These are phyloP conservation scores for Gentiana straminea DNA, from an alignment of 257 asterid species.

Conservation along the genomic window DNA sequence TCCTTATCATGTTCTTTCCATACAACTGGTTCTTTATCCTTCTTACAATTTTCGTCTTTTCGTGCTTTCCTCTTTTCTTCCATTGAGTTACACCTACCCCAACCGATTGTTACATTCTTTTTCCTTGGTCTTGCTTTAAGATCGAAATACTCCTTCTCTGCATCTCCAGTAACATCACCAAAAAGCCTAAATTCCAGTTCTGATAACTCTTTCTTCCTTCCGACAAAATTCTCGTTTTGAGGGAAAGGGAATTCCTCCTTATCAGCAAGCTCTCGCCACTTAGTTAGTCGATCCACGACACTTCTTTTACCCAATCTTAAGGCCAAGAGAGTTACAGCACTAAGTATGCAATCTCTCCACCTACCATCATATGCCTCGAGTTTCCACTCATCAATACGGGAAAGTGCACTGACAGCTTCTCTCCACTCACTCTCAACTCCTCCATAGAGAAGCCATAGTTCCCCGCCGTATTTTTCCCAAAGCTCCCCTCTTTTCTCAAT, in stretches of 20 bases:
- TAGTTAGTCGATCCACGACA: slow-evolving; percentile 56
- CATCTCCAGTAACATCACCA: slow-evolving; percentile 64
- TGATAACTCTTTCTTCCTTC: slow-evolving; percentile 65
- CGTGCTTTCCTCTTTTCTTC: slow-evolving; percentile 41
- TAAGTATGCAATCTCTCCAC: slow-evolving; percentile 87
- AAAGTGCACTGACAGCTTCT: slow-evolving; percentile 60
- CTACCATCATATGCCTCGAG: slow-evolving; percentile 78
- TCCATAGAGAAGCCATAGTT: slow-evolving; percentile 77
- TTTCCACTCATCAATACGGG: slow-evolving; percentile 92
- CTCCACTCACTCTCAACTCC: slow-evolving; percentile 93
- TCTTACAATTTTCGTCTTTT: slow-evolving; percentile 29
- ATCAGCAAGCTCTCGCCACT: slow-evolving; percentile 79
- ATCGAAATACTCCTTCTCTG: slow-evolving; percentile 63
- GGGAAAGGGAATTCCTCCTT: slow-evolving; percentile 76
- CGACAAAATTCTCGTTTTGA: slow-evolving; percentile 68
- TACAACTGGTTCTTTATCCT: slow-evolving; percentile 62
- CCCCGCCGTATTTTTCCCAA: slow-evolving; percentile 96
- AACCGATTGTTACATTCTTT: slow-evolving; percentile 59
- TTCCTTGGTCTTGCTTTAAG: slow-evolving; percentile 60
- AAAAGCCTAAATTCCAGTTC: slow-evolving; percentile 80
- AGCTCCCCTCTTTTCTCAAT: slow-evolving; percentile 84
- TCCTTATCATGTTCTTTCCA: slow-evolving; percentile 88
- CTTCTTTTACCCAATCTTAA: slow-evolving; percentile 89
- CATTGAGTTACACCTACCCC: slow-evolving; percentile 66
- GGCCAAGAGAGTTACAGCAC: slow-evolving; percentile 86